Percentiles rank a stretch among this genome's conserved stretches.
phyloP scores from a whole-genome alignment of 2,329 filamentous ascomycete species.

The Aureobasidium leucospermi region DNA sequence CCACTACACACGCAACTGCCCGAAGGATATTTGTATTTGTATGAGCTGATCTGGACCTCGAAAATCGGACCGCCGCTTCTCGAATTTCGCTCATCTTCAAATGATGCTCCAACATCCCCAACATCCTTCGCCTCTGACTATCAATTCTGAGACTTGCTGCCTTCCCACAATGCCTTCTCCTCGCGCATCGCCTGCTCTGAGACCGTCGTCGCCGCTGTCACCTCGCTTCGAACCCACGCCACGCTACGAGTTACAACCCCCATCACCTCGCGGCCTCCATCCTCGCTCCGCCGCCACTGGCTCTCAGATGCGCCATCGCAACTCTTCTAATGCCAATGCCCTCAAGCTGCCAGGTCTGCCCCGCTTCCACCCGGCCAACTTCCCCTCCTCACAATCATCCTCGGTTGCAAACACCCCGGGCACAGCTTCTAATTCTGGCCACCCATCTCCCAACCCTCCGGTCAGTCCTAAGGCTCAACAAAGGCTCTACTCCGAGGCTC shows the following conservation, averaged over 20 bases:
- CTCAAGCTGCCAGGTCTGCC: conserved; percentile 43
- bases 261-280: conserved; percentile 21
- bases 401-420: conserved; percentile 31
- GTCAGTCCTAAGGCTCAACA: conserved; percentile 37
- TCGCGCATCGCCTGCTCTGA: conserved; percentile 25
- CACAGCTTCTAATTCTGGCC: conserved; percentile 26
- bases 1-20: neutral
- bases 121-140: neutral
- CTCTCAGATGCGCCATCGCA: conserved; percentile 29
- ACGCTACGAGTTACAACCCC: conserved; percentile 27
- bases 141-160: neutral
- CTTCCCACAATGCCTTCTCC: conserved; percentile 27
- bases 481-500: conserved; percentile 40
- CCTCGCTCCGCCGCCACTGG: conserved; percentile 22
- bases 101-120: conserved; percentile 13
- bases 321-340: conserved; percentile 25
- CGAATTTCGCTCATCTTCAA: neutral
- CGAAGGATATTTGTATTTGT: neutral
- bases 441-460: conserved; percentile 31
- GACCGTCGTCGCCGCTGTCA: conserved; percentile 28
- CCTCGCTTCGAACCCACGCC: conserved; percentile 22
- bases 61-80: neutral
- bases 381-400: conserved; percentile 28
- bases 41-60: neutral
- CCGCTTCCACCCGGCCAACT: conserved; percentile 48